Conservation (phyloP, 2,329 filamentous ascomycete genomes). For the Fusarium oxysporum region DNA sequence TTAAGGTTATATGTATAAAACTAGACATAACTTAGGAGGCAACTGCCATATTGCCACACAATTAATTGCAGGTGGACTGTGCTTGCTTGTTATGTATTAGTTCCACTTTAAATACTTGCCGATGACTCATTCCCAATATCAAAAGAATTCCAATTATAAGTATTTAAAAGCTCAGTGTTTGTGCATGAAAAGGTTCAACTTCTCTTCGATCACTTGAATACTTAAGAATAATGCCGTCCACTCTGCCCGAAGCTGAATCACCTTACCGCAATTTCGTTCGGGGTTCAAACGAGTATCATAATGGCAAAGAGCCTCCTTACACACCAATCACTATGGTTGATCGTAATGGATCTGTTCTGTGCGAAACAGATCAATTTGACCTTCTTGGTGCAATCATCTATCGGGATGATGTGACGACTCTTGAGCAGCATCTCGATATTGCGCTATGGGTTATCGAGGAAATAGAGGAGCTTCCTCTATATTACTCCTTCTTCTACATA, state of each 20-base stretch:
- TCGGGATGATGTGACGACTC: background rate
- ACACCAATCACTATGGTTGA: background rate
- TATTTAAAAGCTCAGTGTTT: background rate
- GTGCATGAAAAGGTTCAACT: fast-evolving
- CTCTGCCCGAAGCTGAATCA: fast-evolving
- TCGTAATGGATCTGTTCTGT: background rate
- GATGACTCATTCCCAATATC: background rate
- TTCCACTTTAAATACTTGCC: background rate
- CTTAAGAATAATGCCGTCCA: background rate
- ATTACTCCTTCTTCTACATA: background rate
- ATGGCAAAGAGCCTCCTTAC: background rate
- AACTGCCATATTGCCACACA: too few relatives aligned
- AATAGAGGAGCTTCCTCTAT: background rate
- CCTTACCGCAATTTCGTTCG: background rate
- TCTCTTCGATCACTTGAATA: background rate
- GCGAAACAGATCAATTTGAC: background rate
- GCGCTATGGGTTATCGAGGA: background rate
- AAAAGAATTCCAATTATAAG: background rate
- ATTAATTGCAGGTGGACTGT: too few relatives aligned
- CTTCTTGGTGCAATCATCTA: background rate
- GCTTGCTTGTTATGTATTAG: too few relatives aligned
- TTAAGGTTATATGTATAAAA: too few relatives aligned
- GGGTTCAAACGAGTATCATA: background rate
- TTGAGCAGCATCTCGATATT: background rate
- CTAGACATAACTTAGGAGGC: too few relatives aligned